Percentiles rank a stretch among this genome's conserved stretches.
These are phyloP conservation scores for Geranomyces michiganensis DNA, from an alignment of 192 early-diverging fungal genomes.

Conservation along the genomic window DNA sequence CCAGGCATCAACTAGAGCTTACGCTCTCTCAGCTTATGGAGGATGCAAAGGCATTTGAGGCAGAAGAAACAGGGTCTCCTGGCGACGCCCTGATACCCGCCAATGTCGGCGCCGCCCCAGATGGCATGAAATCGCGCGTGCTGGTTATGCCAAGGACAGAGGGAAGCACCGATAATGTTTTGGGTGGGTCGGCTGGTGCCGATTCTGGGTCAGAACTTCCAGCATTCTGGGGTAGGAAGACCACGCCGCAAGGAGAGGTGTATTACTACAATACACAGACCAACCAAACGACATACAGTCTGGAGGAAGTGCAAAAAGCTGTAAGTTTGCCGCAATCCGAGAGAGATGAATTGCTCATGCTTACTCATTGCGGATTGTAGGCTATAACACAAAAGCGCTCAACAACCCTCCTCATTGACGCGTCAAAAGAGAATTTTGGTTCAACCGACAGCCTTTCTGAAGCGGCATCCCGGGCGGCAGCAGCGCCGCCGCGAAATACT, in stretches of 20 bases:
- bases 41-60: slow-evolving; percentile 28
- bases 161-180: background rate
- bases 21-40: slow-evolving; percentile 31
- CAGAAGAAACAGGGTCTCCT: background rate
- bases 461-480: background rate
- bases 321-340: slow-evolving; percentile 25
- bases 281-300: slow-evolving; percentile 54
- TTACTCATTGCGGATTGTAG: background rate
- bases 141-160: slow-evolving; percentile 26
- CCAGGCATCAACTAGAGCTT: slow-evolving; percentile 20
- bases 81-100: background rate
- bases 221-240: slow-evolving; percentile 48
- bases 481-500: background rate
- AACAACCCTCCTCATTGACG: background rate
- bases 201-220: slow-evolving; percentile 42
- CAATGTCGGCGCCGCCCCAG: background rate
- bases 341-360: background rate
- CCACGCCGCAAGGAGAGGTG: slow-evolving; percentile 41
- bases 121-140: background rate
- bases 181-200: background rate
- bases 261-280: slow-evolving; percentile 57
- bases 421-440: slow-evolving; percentile 15
- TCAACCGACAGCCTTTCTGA: background rate
- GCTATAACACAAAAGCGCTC: slow-evolving; percentile 18
- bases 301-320: slow-evolving; percentile 44